Base-by-base conservation (phyloP, 2,329 filamentous ascomycete genomes). In the Aspergillus fijiensis region DNA sequence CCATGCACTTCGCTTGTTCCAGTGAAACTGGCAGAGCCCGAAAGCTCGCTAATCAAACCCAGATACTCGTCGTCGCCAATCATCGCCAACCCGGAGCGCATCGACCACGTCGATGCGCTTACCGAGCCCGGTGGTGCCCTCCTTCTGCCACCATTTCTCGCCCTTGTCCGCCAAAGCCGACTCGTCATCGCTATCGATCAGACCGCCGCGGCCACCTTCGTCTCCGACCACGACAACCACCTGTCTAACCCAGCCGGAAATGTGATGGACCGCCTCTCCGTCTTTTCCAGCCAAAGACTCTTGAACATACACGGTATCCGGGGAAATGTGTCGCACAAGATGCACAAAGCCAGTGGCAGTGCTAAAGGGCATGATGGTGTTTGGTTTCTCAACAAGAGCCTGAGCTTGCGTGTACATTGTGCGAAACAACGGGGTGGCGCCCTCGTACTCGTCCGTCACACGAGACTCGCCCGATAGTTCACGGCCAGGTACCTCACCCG, bases 31-130 rank as follows among this genome's bases (percentile, higher is more conserved):
- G 12, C 21, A n/a, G 6, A 45, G 12, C 27, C 25, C 31, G 14
- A 19, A 33, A 55, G 23, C 53, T 23, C 55, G 53, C 74, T 74
- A 84, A 67, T 84, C 82, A 66, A 77, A 76, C 57, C 90, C 90
- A 71, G 88, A 87, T 59, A 96, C 87, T 62, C 94, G 84, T 71
- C 90, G 87, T 63, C 84, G 83, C 89, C 92, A 98, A 76, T 98
- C 94, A 68, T 97, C 93, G 55, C 89, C 88, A 19, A 96, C 85
- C 53, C 91, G 84, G 65, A 88, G 82, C 33, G 88, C 89, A 74
- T 98, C 94, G 3, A 97, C 92, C 19, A 98, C 87, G 45, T 96
- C 87, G 29, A 97, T 88, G 4, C 92, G 91, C 71, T 95, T 89
- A 16, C 94, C 94, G 59, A 93, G 82, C 2, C 94, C 93, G 25